Base-by-base conservation (phyloP, 2,329 filamentous ascomycete genomes). In the Hypoxylon sp. region DNA sequence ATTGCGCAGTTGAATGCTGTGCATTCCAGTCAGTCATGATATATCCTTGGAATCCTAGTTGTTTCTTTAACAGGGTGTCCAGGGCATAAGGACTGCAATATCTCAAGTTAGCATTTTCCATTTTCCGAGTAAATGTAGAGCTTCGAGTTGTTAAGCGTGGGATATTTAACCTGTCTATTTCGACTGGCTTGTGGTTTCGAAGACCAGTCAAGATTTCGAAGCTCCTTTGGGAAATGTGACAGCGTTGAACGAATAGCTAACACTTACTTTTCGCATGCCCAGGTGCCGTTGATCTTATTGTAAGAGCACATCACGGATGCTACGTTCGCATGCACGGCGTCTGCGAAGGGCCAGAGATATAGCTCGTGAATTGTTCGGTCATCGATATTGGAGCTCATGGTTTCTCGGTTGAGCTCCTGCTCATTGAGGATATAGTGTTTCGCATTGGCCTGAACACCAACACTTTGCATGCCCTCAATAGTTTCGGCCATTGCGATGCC, bases 221-320 rank as follows among this genome's bases (percentile, higher is more conserved):
- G 13, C 2, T 17, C 15, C 4, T n/a, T 11, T 5, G 15, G 8
- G 27, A 8, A 8, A 10, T 32, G 8, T 7, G 47, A 46, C 19
- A 17, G 6, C 31, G 21, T 6, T 3, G 6, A 27, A 29, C 15
- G n/a, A 13, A 2, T 37, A 19, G 44, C 6, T 37, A 50, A 7
- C 2, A 55, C 68, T 64, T 31, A 70, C 68, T 90, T 92, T 75
- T 90, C 86, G 77, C 91, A 93, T 4, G 85, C 85, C 79, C 89
- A 92, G 13, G 87, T 89, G 69, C 88, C 88, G 78, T 93, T 92
- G 76, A 92, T 80, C 76, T 89, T 89, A 76, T 92, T 90, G 79
- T 93, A 93, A 17, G 88, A 89, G 80, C 91, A 93, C 91, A 93
- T 93, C 48, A 91, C 80, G 2, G 86, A 85, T 1, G 87, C 89